Conservation (phyloP, 495 filamentous ascomycete genomes). For the Penicillium waksmanii region DNA sequence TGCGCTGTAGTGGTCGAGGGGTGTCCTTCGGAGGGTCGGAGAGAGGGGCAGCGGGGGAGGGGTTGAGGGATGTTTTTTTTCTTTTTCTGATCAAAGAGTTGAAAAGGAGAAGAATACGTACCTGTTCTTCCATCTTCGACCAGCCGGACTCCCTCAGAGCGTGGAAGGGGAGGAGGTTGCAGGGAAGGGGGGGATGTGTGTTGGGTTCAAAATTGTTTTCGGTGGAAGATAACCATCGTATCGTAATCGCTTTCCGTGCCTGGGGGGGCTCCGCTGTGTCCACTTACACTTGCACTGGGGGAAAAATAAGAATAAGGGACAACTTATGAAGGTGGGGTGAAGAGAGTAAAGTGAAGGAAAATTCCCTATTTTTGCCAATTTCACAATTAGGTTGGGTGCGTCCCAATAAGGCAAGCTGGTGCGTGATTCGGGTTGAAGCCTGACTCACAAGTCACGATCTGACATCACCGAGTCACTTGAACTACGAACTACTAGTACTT, state of each 20-base stretch:
- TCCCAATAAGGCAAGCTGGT: slow-evolving; percentile 21
- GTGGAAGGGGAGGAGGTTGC: slow-evolving; percentile 24
- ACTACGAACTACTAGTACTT: too few relatives aligned
- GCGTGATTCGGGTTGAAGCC: slow-evolving; percentile 14
- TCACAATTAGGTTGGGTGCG: neutral
- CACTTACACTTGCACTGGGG: neutral
- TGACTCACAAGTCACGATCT: neutral
- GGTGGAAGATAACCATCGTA: slow-evolving; percentile 33
- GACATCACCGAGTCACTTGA: neutral
- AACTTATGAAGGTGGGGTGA: neutral
- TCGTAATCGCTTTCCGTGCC: slow-evolving; percentile 36
- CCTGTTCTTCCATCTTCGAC: slow-evolving; percentile 58
- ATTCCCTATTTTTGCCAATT: neutral
- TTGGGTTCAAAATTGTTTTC: slow-evolving; percentile 36
- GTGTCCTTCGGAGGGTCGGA: slow-evolving; percentile 29
- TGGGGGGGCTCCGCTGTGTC: neutral
- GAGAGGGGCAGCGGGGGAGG: slow-evolving; percentile 25
- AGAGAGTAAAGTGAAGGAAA: neutral
- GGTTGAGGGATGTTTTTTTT: slow-evolving; percentile 25
- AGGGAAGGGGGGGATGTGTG: slow-evolving; percentile 25
- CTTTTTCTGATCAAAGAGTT: slow-evolving; percentile 9
- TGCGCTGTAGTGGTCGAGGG: slow-evolving; percentile 9
- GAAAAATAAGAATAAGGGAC: neutral
- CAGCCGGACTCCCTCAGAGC: slow-evolving; percentile 44
- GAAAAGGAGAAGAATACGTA: slow-evolving; percentile 24